These are phyloP conservation scores for Penicillium riverlandense DNA, from an alignment of 495 filamentous ascomycete species.

Conservation along the genomic window DNA sequence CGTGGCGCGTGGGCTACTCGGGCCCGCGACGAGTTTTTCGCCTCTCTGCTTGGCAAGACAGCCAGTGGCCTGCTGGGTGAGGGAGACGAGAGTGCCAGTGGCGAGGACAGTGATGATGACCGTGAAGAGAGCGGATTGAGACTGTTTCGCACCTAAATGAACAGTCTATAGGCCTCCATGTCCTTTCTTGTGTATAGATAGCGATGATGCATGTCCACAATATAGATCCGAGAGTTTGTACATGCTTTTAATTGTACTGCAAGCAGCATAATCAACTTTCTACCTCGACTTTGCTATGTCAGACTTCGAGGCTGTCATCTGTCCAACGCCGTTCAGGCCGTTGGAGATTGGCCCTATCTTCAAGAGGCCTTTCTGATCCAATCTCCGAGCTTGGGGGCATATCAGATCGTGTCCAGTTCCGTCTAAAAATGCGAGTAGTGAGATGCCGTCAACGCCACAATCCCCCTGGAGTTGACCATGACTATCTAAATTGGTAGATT, in stretches of 20 bases:
- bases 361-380: conserved; percentile 49
- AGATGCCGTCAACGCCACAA: too few species aligned
- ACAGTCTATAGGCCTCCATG: neutral
- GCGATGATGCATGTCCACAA: too few species aligned
- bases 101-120: conserved; percentile 46
- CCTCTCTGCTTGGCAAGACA: conserved; percentile 66
- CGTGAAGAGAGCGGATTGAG: conserved; percentile 63
- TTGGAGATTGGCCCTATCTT: conserved; percentile 51
- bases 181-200: neutral
- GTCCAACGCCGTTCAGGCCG: conserved; percentile 49
- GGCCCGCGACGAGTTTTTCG: conserved; percentile 82
- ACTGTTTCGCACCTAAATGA: conserved; percentile 56
- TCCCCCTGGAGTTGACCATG: too few species aligned
- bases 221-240: too few species aligned
- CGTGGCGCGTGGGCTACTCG: conserved; percentile 65
- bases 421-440: too few species aligned
- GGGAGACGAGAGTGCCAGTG: conserved; percentile 46
- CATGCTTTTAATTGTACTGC: too few species aligned
- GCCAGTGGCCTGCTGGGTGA: conserved; percentile 68
- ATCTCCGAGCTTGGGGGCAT: neutral
- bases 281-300: too few species aligned
- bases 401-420: too few species aligned
- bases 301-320: conserved; percentile 17
- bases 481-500: too few species aligned
- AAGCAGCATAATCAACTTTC: too few species aligned